Percentiles rank a stretch among this genome's conserved stretches.
Conservation (phyloP, 73 alveolate species). For the Paramecium biaurelia region DNA sequence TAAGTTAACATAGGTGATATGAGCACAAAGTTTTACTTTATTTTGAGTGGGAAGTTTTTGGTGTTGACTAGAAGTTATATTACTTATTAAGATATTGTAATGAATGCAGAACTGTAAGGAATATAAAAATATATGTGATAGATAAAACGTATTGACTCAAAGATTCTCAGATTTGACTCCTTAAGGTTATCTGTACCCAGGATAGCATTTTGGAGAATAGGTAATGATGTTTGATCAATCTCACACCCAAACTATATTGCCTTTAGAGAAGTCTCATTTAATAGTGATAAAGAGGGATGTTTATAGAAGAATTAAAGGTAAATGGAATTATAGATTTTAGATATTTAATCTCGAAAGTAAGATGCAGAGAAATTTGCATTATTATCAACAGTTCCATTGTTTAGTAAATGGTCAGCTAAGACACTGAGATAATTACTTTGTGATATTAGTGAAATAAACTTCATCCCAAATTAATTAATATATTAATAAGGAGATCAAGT, state of each 20-base stretch:
- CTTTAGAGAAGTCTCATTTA: constrained; percentile 31
- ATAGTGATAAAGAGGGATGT: constrained; percentile 24
- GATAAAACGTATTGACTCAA: background rate
- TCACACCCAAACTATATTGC: constrained; percentile 19
- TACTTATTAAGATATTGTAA: background rate
- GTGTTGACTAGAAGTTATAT: background rate
- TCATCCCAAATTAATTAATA: constrained; percentile 21
- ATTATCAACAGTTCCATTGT: constrained; percentile 5
- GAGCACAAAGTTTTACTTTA: constrained; percentile 41
- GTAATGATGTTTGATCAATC: constrained; percentile 47
- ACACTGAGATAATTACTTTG: background rate
- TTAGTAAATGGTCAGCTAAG: constrained; percentile 45
- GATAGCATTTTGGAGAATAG: constrained; percentile 42
- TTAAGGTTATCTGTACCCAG: constrained; percentile 15
- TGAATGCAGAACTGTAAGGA: constrained; percentile 12
- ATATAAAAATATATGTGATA: background rate
- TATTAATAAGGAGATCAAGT: constrained; percentile 34
- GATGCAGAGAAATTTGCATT: constrained; percentile 39
- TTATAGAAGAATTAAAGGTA: constrained; percentile 34
- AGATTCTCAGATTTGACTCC: background rate
- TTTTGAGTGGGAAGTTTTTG: background rate
- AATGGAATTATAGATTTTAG: background rate
- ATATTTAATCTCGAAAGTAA: background rate
- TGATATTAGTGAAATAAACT: constrained; percentile 1
- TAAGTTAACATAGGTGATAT: constrained; percentile 31